Base-by-base conservation (phyloP, 2,329 filamentous ascomycete species). In the Microdochium trichocladiopsis region DNA sequence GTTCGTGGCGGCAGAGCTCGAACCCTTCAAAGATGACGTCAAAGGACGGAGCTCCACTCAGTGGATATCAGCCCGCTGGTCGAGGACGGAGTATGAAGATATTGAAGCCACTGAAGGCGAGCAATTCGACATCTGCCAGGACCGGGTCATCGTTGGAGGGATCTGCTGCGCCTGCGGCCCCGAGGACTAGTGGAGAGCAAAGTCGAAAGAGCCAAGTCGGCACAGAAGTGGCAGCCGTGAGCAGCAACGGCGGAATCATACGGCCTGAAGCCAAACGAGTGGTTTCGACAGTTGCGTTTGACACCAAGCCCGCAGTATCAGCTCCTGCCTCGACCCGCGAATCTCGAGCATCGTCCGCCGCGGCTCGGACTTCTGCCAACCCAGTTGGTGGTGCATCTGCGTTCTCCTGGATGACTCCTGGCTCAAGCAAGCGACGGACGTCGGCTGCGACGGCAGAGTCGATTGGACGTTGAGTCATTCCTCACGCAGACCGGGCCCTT, bases 371-470 rank as follows among this genome's bases (percentile, higher is more conserved):
- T 52, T 78, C 83, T 6, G 76, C 83, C 28, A 97, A 97, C 63
- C 93, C 94, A 0, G 82, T 96, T 18, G 93, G 93, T 9, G 89
- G 89, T n/a, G 93, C 88, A 14, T 94, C 90, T 53, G 93, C 93
- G 2, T 97, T 97, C 72, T 86, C 88, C 12, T 97, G 92, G 92
- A 86, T 96, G 75, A 93, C 88, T 48, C 70, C 77, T 21, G 18
- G 41, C 41, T 58, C 68, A 18, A 65, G 63, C 50, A 76, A 76
- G 60, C 69, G 75, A 47, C 73, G 73, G 60, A 63, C 69, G 11
- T 63, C 72, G 2, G 63, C 72, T 10, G 59, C 69, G 4, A 56
- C 66, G 23, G 66, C 66, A 6, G 67, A 72, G 45, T 70, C 55
- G 61, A 43, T 51, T 43, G 23, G 53, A 33, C 48, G 22, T 10